These are phyloP conservation scores for Geopyxis carbonaria DNA, from an alignment of 495 filamentous ascomycete species.

Conservation along the genomic window DNA sequence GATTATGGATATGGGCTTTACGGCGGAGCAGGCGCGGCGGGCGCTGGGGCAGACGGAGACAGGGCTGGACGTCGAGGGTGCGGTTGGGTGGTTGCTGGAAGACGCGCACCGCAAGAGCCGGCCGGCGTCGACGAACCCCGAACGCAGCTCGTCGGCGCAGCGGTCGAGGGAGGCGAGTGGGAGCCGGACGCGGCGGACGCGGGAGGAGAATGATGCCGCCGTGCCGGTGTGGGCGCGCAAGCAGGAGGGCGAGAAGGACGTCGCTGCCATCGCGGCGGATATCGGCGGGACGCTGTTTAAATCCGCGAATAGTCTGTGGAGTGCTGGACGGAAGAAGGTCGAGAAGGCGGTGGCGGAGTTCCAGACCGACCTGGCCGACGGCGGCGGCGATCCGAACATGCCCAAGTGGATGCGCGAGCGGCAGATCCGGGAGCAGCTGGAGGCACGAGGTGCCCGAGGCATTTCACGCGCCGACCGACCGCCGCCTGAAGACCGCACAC, in stretches of 20 bases:
- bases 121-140: slow-evolving; percentile 35
- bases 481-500: slow-evolving; percentile 12
- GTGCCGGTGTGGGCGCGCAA: slow-evolving; percentile 32
- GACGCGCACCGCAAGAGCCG: slow-evolving; percentile 63
- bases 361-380: slow-evolving; percentile 39
- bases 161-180: not conserved
- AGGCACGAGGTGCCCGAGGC: slow-evolving; percentile 8
- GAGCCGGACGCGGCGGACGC: slow-evolving; percentile 26
- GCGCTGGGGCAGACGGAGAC: slow-evolving; percentile 64
- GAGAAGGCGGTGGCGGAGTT: slow-evolving; percentile 87
- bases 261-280: slow-evolving; percentile 62
- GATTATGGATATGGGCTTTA: slow-evolving; percentile 89
- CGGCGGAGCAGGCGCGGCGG: slow-evolving; percentile 55
- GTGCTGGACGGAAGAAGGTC: slow-evolving; percentile 81
- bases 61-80: slow-evolving; percentile 68
- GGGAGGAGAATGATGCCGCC: slow-evolving; percentile 26
- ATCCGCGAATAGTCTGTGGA: slow-evolving; percentile 89
- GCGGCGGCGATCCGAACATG: slow-evolving; percentile 53
- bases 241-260: slow-evolving; percentile 44
- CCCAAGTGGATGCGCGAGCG: slow-evolving; percentile 88
- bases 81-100: slow-evolving; percentile 76
- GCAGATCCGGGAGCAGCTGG: slow-evolving; percentile 13
- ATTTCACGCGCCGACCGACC: slow-evolving; percentile 7
- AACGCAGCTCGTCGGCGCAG: slow-evolving; percentile 19
- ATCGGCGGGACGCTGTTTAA: slow-evolving; percentile 75